Evolutionary conservation across 768 basidiomycete genomes (phyloP), one percentile per base, ranked within the genome.

Genomic region (Amanita muscaria): DNA sequence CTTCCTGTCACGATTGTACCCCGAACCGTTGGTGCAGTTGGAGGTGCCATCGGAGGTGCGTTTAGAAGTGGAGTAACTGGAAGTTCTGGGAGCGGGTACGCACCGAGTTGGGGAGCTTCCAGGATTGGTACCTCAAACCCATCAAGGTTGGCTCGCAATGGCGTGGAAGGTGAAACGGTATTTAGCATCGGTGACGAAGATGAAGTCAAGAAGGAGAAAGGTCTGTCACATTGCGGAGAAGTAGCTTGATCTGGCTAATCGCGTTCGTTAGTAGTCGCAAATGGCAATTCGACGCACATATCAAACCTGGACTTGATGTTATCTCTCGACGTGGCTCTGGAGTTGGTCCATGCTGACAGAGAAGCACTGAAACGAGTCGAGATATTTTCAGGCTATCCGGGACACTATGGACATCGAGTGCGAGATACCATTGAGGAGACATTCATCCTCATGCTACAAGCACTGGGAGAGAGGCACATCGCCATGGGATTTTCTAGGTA

Each of bases 1-100:
- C 69, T 98, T 0, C 94, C 96, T 0, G 96, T 99, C 14, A 96
- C 93, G 1, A 94, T 98, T 59, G 92, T 98, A 2, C 94, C 94
- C 0, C 79, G 87, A 11, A 77, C 79, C 0, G 81, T 83, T 14
- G 78, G 79, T 11, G 78, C 72, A 3, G 80, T 85, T 6, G 81
- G 83, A 6, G 80, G 76, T 10, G 81, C 73, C 0, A 62, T 83
- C 24, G 74, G 80, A 40, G 80, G 83, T 0, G 86, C 85, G 3
- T 30, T 85, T 8, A 80, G 82, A 7, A 80, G 76, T 11, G 81
- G 73, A 0, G 61, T 82, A 22, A 73, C 79, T 37, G 80, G 82
- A 0, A 86, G n/a, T n/a, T n/a, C 84, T 4, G 79, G 84, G 0
- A 77, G 67, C 2, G 86, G 80, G 6, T 86, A 89, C 2, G 88